Percentiles rank a stretch among this genome's conserved stretches.
These are phyloP conservation scores for Trichoderma oligosporum DNA, from an alignment of 2,329 filamentous ascomycete species.

Conservation along the genomic window DNA sequence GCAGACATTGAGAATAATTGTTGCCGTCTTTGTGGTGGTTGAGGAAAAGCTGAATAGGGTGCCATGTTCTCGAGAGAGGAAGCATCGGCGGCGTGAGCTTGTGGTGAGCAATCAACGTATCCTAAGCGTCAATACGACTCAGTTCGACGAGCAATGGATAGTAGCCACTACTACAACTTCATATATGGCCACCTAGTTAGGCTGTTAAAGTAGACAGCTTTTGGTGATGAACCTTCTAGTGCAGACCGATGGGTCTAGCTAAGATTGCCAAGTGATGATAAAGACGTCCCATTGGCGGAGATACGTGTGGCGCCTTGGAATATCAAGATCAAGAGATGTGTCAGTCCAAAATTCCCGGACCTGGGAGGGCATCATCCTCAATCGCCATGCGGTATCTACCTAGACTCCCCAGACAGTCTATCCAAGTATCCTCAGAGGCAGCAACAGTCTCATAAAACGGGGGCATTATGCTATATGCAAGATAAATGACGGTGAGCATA, in stretches of 20 bases:
- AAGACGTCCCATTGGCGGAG: conserved; percentile 69
- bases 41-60: not conserved
- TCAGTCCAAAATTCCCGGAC: conserved; percentile 78
- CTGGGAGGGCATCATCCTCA: conserved; percentile 70
- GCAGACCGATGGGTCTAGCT: conserved; percentile 63
- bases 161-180: conserved; percentile 64
- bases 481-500: conserved; percentile 84
- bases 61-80: not conserved
- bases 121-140: conserved; percentile 57
- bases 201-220: conserved; percentile 66
- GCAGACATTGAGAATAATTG: not conserved
- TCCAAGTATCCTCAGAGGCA: conserved; percentile 81
- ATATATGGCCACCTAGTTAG: conserved; percentile 58
- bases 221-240: conserved; percentile 68
- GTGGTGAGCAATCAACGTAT: conserved; percentile 41
- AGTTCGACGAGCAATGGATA: conserved; percentile 58
- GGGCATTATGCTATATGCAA: conserved; percentile 85
- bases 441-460: conserved; percentile 79
- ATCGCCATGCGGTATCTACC: conserved; percentile 67
- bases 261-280: conserved; percentile 87
- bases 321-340: conserved; percentile 65
- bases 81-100: not conserved
- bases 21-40: not conserved
- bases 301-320: conserved; percentile 70
- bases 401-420: conserved; percentile 83